Evolutionary conservation across 345 rosid species (phyloP).

Genomic region (Arabidopsis suecica): DNA sequence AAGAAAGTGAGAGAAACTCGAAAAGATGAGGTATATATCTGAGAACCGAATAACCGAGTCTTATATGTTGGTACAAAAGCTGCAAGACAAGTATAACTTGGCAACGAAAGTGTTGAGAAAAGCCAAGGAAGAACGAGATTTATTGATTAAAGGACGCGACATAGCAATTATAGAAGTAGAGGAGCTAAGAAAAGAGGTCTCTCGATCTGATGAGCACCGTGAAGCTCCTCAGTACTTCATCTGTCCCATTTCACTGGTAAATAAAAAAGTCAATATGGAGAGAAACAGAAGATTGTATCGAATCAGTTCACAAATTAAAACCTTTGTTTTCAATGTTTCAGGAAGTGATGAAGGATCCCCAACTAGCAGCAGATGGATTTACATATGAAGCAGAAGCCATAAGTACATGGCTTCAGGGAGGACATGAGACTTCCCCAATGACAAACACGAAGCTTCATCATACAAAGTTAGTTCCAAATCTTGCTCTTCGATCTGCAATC

Average conservation of each 20-base stretch:
- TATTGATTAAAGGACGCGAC: constrained; percentile 62
- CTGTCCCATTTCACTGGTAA: constrained; percentile 78
- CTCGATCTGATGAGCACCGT: constrained; percentile 52
- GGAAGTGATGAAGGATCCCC: constrained; percentile 79
- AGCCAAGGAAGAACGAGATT: constrained; percentile 61
- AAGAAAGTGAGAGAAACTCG: constrained; percentile 53
- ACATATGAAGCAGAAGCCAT: constrained; percentile 73
- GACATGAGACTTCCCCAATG: constrained; percentile 70
- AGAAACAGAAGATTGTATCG: not conserved
- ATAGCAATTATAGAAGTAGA: constrained; percentile 70
- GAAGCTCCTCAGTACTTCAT: constrained; percentile 65
- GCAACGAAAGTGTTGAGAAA: constrained; percentile 64
- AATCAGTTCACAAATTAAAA: not conserved
- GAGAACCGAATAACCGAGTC: constrained; percentile 60
- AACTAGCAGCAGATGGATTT: constrained; percentile 71
- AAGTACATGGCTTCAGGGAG: constrained; percentile 61
- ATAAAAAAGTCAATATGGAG: not conserved
- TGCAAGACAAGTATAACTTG: constrained; percentile 68
- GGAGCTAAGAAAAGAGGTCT: constrained; percentile 62
- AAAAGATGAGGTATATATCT: constrained; percentile 49
- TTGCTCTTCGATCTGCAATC: constrained; percentile 51
- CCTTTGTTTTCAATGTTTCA: constrained; percentile 36
- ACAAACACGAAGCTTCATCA: constrained; percentile 51
- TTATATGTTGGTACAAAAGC: constrained; percentile 53
- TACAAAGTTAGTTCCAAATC: constrained; percentile 50